Percentiles rank a stretch among this genome's conserved stretches.
Evolutionary conservation across 257 asterid genomes (phyloP).

Genomic region (Primulina tabacum): DNA sequence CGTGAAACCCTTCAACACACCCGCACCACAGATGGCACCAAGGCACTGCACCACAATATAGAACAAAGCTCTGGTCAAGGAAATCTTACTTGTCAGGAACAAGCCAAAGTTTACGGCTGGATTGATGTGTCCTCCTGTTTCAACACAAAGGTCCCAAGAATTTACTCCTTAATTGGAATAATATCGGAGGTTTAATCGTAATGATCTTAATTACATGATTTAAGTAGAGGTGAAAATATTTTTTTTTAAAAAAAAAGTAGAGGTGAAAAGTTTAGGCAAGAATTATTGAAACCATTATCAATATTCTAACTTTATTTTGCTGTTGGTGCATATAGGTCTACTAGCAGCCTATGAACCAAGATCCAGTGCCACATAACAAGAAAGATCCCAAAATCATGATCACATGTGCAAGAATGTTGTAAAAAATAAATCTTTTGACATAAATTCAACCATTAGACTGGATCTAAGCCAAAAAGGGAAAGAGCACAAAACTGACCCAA

Average conservation of each 20-base stretch:
- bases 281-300: neutral
- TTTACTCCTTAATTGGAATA: neutral
- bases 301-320: neutral
- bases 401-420: neutral
- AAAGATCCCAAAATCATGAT: neutral
- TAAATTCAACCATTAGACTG: neutral
- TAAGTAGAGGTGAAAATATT: neutral
- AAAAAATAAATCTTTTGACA: neutral
- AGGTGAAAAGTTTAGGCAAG: neutral
- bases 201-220: neutral
- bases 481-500: conserved; percentile 28
- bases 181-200: neutral
- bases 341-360: neutral
- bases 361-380: neutral
- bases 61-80: conserved; percentile 45
- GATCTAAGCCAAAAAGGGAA: neutral
- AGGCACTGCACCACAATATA: conserved; percentile 55
- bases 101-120: conserved; percentile 55
- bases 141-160: neutral
- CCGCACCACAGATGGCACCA: conserved; percentile 54
- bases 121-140: conserved; percentile 54
- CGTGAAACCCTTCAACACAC: conserved; percentile 48
- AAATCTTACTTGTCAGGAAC: conserved; percentile 50
- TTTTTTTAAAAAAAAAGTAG: too few relatives aligned
- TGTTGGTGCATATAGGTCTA: neutral